These are phyloP conservation scores for Zostera marina DNA, from an alignment of 116 monocot genomes.

Conservation along the genomic window DNA sequence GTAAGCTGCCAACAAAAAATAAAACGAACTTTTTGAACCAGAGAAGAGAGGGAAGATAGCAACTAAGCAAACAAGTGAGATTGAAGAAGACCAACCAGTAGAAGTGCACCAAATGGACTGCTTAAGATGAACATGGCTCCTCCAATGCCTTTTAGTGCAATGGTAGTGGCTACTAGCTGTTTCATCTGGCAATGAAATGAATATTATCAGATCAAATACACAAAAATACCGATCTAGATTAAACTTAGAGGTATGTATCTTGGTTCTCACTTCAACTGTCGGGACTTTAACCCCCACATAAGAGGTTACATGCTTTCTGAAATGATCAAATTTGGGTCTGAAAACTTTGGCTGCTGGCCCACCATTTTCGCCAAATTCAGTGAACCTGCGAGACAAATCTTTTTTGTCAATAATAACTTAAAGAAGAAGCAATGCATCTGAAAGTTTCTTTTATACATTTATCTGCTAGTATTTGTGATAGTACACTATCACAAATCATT, in stretches of 20 bases:
- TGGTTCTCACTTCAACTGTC: slow-evolving; percentile 39
- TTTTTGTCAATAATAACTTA: no score
- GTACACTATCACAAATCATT: no score
- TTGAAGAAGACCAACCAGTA: slow-evolving; percentile 19
- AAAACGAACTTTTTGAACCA: neutral
- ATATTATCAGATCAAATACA: neutral
- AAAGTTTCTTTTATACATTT: no score
- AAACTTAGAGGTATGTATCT: neutral
- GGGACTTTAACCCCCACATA: slow-evolving; percentile 33
- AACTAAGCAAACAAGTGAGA: neutral
- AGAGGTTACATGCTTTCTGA: slow-evolving; percentile 25
- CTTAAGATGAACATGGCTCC: slow-evolving; percentile 40
- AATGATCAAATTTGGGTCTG: slow-evolving; percentile 46
- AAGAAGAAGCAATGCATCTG: no score
- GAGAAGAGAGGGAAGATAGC: neutral
- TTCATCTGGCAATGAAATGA: slow-evolving; percentile 20
- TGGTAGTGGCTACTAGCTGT: slow-evolving; percentile 21
- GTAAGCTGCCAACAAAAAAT: slow-evolving; percentile 19
- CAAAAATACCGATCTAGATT: neutral
- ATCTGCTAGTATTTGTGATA: no score
- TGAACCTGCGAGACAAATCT: slow-evolving; percentile 24
- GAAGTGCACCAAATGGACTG: slow-evolving; percentile 32
- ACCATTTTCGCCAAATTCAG: slow-evolving; percentile 73
- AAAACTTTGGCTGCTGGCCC: slow-evolving; percentile 79
- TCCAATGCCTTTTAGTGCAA: slow-evolving; percentile 39